phyloP scores from a whole-genome alignment of 202 grass and related monocot genomes.

The Panicum hallii region DNA sequence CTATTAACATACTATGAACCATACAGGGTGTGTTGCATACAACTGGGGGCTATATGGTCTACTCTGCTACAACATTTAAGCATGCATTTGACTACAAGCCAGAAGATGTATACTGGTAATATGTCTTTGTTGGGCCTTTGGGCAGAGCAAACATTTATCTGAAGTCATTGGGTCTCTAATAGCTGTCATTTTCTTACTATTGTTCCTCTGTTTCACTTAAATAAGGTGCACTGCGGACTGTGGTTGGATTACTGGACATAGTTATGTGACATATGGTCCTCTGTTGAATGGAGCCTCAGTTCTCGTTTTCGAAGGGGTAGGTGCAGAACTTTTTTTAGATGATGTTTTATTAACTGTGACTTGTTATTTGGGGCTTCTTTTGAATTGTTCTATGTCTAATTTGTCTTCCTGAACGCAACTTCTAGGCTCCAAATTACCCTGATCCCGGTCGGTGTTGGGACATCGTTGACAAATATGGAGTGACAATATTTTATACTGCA shows the following conservation, averaged over 20 bases:
- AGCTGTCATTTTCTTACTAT: slow-evolving; percentile 39
- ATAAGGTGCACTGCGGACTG: slow-evolving; percentile 99
- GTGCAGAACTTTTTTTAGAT: slow-evolving; percentile 34
- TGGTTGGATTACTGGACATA: slow-evolving; percentile 99
- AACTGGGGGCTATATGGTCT: slow-evolving; percentile 97
- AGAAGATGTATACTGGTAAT: slow-evolving; percentile 92
- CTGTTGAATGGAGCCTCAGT: slow-evolving; percentile 91
- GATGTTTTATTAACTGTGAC: slow-evolving; percentile 5
- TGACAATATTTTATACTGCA: slow-evolving; percentile 98
- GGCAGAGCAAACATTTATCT: slow-evolving; percentile 5
- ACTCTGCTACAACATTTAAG: slow-evolving; percentile 92
- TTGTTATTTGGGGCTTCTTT: slow-evolving; percentile 4
- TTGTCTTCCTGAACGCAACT: slow-evolving; percentile 42
- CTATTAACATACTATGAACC: slow-evolving; percentile 42
- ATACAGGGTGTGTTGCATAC: slow-evolving; percentile 97
- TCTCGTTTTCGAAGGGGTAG: slow-evolving; percentile 97
- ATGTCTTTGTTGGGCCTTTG: slow-evolving; percentile 9
- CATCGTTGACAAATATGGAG: slow-evolving; percentile 93
- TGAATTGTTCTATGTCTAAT: slow-evolving; percentile 2
- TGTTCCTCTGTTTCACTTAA: slow-evolving; percentile 47
- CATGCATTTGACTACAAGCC: slow-evolving; percentile 98
- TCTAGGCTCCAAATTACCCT: slow-evolving; percentile 95
- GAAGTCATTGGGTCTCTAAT: slow-evolving; percentile 11
- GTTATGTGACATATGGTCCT: slow-evolving; percentile 97
- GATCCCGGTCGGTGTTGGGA: slow-evolving; percentile 90